Conservation (phyloP, 1,284 basidiomycete genomes). For the Porphyrellus sp. region DNA sequence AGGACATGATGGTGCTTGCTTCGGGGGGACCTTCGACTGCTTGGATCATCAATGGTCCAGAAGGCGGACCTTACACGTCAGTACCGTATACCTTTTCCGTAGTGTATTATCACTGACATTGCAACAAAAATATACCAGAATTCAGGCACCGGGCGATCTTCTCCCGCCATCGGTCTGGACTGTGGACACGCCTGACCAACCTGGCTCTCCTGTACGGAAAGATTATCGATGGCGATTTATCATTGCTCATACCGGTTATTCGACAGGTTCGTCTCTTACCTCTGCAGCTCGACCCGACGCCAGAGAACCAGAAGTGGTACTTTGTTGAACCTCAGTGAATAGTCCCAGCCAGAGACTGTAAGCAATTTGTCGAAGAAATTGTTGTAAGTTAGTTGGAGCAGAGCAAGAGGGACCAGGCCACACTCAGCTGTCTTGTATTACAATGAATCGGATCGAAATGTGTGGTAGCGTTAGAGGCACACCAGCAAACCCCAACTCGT, state of each 20-base stretch:
- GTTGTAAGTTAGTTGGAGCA: neutral
- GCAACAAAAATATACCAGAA: neutral
- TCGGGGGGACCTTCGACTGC: too few relatives aligned
- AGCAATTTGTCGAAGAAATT: neutral
- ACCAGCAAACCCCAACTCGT: too few relatives aligned
- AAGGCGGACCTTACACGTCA: neutral
- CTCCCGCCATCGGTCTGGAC: neutral
- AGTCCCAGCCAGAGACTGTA: neutral
- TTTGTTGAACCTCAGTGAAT: neutral
- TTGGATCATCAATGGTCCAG: neutral
- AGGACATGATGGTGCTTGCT: neutral
- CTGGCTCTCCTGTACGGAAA: neutral
- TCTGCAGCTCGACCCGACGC: neutral
- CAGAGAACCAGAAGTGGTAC: neutral
- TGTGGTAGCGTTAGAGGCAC: neutral
- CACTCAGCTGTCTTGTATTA: neutral
- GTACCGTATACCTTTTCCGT: neutral
- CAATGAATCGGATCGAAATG: neutral
- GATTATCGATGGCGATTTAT: too few relatives aligned
- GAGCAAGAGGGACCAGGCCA: neutral
- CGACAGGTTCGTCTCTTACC: neutral
- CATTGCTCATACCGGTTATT: neutral
- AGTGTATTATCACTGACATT: neutral
- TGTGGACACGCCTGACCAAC: neutral
- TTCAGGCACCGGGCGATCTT: neutral